Percentiles rank a stretch among this genome's conserved stretches.
Evolutionary conservation across 2,329 filamentous ascomycete genomes (phyloP).

Genomic region (Metarhizium sp.): DNA sequence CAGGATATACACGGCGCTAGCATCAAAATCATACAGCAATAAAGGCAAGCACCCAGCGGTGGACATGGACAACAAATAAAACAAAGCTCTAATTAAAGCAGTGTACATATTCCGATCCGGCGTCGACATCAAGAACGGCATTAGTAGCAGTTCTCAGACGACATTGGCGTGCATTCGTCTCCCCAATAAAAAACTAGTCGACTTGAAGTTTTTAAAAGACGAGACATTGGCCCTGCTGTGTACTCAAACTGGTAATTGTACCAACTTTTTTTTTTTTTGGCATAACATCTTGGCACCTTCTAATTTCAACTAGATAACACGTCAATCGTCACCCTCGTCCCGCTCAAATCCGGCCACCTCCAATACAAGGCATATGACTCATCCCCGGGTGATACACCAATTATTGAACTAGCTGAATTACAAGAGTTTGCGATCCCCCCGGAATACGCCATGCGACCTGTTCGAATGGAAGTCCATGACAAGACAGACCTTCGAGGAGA

Average conservation of each 20-base stretch:
- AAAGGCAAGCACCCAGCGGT: constrained; percentile 22
- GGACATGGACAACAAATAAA: neutral
- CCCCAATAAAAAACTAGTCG: constrained; percentile 36
- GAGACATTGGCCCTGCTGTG: constrained; percentile 50
- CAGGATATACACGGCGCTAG: constrained; percentile 31
- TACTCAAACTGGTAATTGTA: constrained; percentile 26
- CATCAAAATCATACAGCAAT: constrained; percentile 24
- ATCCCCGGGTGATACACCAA: constrained; percentile 2
- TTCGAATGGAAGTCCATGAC: constrained; percentile 43
- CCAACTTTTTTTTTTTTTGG: neutral
- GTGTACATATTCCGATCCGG: constrained; percentile 48
- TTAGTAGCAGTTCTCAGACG: constrained; percentile 37
- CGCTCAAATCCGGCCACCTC: constrained; percentile 26
- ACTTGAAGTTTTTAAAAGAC: constrained; percentile 61
- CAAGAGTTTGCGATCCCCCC: constrained; percentile 17
- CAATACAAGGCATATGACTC: constrained; percentile 26
- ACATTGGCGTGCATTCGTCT: constrained; percentile 32
- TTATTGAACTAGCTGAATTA: constrained; percentile 10
- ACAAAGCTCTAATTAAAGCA: constrained; percentile 14
- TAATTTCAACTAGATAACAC: constrained; percentile 13
- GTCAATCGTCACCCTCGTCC: constrained; percentile 22
- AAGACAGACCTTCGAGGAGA: constrained; percentile 33
- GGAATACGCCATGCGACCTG: constrained; percentile 22
- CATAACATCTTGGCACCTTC: neutral
- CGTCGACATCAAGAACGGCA: constrained; percentile 46